Evolutionary conservation across 1,139 yeast genomes (phyloP).

Genomic region (Hanseniaspora uvarum): DNA sequence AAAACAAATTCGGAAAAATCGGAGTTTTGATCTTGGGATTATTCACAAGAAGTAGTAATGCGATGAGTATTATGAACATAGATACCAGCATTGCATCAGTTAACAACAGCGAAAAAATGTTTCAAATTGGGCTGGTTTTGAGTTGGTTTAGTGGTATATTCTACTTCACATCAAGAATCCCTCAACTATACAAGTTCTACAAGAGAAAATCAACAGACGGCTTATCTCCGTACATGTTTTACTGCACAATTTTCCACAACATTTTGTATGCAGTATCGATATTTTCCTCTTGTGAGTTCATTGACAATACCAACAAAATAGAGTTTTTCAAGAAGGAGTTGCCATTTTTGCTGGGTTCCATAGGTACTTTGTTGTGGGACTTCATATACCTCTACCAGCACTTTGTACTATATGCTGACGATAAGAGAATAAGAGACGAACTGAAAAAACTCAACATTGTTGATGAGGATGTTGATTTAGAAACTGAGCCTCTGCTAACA

Average conservation of each 20-base stretch:
- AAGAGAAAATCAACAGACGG: slow-evolving; percentile 74
- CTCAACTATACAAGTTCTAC: slow-evolving; percentile 72
- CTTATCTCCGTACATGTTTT: slow-evolving; percentile 65
- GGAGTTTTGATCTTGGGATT: slow-evolving; percentile 17
- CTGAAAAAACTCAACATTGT: slow-evolving; percentile 8
- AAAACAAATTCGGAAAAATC: slow-evolving; percentile 7
- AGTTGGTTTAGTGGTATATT: slow-evolving; percentile 66
- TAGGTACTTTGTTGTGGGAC: slow-evolving; percentile 79
- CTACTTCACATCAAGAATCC: slow-evolving; percentile 70
- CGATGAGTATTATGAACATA: slow-evolving; percentile 19
- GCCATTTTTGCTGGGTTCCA: slow-evolving; percentile 76
- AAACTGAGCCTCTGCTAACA: background rate
- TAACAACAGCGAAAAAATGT: slow-evolving; percentile 30
- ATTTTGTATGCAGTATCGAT: slow-evolving; percentile 71
- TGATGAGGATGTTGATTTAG: slow-evolving; percentile 8
- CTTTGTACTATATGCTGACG: slow-evolving; percentile 29
- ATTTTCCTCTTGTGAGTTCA: slow-evolving; percentile 38
- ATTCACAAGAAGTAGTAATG: slow-evolving; percentile 17
- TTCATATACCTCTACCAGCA: slow-evolving; percentile 60
- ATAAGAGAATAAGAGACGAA: slow-evolving; percentile 25
- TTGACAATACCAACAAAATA: slow-evolving; percentile 32
- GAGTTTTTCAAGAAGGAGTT: slow-evolving; percentile 56
- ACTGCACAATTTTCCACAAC: slow-evolving; percentile 72
- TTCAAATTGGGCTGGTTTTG: slow-evolving; percentile 34
- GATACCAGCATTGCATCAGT: no score